Base-by-base conservation (phyloP, 2,329 filamentous ascomycete species). In the Orbilia brochopaga region DNA sequence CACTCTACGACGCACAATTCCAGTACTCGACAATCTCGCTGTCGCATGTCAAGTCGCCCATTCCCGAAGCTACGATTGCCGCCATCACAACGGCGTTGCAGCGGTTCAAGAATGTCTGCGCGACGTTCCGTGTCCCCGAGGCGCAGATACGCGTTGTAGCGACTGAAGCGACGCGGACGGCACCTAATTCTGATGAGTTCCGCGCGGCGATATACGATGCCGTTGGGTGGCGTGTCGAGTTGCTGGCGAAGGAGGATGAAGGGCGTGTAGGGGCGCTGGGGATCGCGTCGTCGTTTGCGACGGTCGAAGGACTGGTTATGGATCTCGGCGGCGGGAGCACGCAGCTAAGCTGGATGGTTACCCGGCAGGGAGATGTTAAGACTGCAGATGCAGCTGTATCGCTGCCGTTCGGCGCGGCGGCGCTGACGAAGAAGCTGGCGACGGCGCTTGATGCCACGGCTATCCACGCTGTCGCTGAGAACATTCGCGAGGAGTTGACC, bases 151-250 rank as follows among this genome's bases (percentile, higher is more conserved):
- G 85, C 19, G 85, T 96, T 8, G 85, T 97, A 46, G 92, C 92
- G 19, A 97, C 92, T 0, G 92, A 96, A 79, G 92, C 92, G 2
- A 94, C 92, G 78, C 87, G 92, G 50, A 90, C 87, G 23, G 91
- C 92, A 4, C 79, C 85, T 66, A 97, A 97, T 77, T 87, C 88
- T 0, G 82, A 81, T 19, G 84, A 86, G 0, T 91, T 94, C 80
- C 82, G 90, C 1, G 78, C 81, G 0, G 83, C 84, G 32, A 92
- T 97, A 74, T 81, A 83, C 48, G 78, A 82, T 1, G 81, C 82
- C 1, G 88, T 87, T 0, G 89, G 87, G 0, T 87, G 92, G 80
- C 82, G 82, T 0, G 89, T 96, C 0, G 83, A 86, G 55, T 83
- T 96, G 73, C 81, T 96, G 11, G 85, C 88, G 0, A 92, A 92